A percentile compares a stretch with the other conserved stretches of the same genome.
Conservation (phyloP, 129 eudicot genomes). For the Ambrosia artemisiifolia region DNA sequence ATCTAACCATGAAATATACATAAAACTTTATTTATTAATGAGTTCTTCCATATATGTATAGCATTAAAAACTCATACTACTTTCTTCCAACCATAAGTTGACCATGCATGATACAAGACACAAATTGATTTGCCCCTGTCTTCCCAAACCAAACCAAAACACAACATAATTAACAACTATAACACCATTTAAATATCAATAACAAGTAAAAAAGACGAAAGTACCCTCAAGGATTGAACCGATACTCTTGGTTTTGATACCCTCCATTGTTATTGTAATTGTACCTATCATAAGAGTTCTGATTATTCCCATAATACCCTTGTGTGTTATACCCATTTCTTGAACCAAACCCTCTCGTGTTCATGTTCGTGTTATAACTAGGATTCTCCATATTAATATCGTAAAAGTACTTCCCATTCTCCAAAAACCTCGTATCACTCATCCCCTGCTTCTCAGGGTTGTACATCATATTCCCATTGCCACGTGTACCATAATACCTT, state of each 20-base stretch:
- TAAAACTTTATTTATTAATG: neutral
- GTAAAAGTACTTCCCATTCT: constrained; percentile 51
- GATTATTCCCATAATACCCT: constrained; percentile 41
- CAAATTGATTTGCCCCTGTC: constrained; percentile 13
- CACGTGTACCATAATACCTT: constrained; percentile 1
- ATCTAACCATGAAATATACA: constrained; percentile 4
- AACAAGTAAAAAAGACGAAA: constrained; percentile 17
- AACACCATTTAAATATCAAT: constrained; percentile 16
- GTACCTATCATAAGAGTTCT: constrained; percentile 33
- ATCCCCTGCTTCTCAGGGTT: constrained; percentile 49
- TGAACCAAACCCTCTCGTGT: constrained; percentile 31
- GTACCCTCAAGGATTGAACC: constrained; percentile 42
- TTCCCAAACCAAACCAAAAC: constrained; percentile 32
- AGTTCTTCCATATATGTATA: neutral
- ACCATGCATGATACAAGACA: constrained; percentile 28
- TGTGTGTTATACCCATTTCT: constrained; percentile 37
- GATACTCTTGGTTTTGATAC: constrained; percentile 37
- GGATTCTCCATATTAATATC: constrained; percentile 32
- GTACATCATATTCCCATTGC: constrained; percentile 34
- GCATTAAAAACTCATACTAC: neutral
- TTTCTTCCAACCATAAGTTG: constrained; percentile 23
- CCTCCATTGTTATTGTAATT: constrained; percentile 30
- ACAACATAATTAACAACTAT: constrained; percentile 31
- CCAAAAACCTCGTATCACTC: constrained; percentile 68
- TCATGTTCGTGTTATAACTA: constrained; percentile 20